Percentiles rank a stretch among this genome's conserved stretches.
Conservation (phyloP, 768 basidiomycete species). For the Tylopilus intermedius region DNA sequence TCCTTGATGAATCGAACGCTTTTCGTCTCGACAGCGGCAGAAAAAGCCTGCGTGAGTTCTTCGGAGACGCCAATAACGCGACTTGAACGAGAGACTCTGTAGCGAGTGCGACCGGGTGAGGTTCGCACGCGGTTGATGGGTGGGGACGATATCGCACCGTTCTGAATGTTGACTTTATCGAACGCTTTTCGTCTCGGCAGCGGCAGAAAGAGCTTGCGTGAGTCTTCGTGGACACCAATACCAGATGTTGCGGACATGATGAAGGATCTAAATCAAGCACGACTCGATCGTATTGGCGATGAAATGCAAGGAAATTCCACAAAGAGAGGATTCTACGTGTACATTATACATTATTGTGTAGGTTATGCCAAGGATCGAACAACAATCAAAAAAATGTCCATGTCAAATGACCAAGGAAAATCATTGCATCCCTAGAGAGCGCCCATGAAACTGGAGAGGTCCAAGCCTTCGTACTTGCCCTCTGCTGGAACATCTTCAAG, state of each 20-base stretch:
- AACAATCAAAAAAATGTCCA: constrained; percentile 14
- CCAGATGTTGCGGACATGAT: constrained; percentile 72
- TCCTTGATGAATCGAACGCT: constrained; percentile 71
- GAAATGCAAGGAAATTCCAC: constrained; percentile 13
- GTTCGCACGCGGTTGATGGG: constrained; percentile 9
- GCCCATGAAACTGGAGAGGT: constrained; percentile 83
- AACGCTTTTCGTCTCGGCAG: constrained; percentile 43
- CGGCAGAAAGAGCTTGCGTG: constrained; percentile 48
- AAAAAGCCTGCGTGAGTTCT: no score
- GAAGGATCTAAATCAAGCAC: background rate
- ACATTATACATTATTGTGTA: constrained; percentile 36
- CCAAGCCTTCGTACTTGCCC: constrained; percentile 87
- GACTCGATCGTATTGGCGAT: background rate
- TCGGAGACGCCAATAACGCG: no score
- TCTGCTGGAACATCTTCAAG: constrained; percentile 89
- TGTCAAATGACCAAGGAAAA: constrained; percentile 14
- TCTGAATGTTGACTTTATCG: constrained; percentile 73
- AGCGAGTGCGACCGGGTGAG: constrained; percentile 21
- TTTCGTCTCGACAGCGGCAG: constrained; percentile 21
- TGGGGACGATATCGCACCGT: constrained; percentile 48
- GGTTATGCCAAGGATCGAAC: constrained; percentile 15
- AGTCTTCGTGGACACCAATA: constrained; percentile 62
- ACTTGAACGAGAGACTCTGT: constrained; percentile 69
- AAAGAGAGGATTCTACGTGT: constrained; percentile 25
- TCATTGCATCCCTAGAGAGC: constrained; percentile 58